Percentiles rank a stretch among this genome's conserved stretches.
Evolutionary conservation across 1,284 basidiomycete species (phyloP).

Genomic region (Microbotryum intermedium): DNA sequence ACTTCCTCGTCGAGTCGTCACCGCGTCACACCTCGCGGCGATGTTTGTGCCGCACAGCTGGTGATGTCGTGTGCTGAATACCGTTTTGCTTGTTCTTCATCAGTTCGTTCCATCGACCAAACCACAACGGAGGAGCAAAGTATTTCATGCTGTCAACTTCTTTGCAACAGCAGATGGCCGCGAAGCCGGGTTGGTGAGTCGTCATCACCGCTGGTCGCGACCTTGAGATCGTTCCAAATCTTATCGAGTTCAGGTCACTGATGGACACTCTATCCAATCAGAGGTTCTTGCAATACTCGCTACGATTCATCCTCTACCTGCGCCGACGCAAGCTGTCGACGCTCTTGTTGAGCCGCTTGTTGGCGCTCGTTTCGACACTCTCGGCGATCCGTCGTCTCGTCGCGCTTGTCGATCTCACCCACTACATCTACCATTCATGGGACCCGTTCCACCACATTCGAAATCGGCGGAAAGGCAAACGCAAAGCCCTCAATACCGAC

Average conservation of each 20-base stretch:
- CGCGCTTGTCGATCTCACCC: conserved; percentile 4
- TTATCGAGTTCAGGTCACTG: neutral
- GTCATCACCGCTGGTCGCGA: neutral
- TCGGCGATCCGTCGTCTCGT: conserved; percentile 14
- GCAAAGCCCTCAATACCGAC: neutral
- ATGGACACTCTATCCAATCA: neutral
- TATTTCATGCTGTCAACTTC: neutral
- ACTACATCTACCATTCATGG: neutral
- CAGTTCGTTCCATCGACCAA: neutral
- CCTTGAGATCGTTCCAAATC: no score
- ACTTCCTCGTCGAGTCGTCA: neutral
- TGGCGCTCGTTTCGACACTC: conserved; percentile 14
- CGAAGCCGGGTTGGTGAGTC: conserved; percentile 16
- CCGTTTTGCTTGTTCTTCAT: neutral
- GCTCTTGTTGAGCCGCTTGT: neutral
- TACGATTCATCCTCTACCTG: conserved; percentile 4
- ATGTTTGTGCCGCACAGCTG: neutral
- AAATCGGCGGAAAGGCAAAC: neutral
- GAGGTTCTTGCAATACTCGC: conserved; percentile 14
- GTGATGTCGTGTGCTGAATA: neutral
- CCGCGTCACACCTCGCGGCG: no score
- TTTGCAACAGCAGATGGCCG: neutral
- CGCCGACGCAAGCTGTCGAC: neutral
- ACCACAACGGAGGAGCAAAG: neutral
- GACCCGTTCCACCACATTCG: neutral